A percentile compares a stretch with the other conserved stretches of the same genome.
These are phyloP conservation scores for Neurospora tetraspora DNA, from an alignment of 495 filamentous ascomycete genomes.

Conservation along the genomic window DNA sequence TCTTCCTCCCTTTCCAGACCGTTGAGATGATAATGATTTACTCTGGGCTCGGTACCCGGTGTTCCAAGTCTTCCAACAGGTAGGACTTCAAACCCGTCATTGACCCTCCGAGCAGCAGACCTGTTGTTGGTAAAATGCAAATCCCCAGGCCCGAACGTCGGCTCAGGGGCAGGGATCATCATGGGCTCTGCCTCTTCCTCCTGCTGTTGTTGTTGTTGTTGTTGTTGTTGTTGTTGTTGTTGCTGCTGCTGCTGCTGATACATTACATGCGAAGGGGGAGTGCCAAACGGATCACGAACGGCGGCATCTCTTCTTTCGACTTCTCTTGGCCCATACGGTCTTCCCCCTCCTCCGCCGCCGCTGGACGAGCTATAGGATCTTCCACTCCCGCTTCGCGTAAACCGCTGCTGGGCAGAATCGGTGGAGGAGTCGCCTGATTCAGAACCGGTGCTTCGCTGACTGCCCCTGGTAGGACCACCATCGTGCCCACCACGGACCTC, in stretches of 20 bases:
- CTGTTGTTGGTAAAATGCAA: constrained; percentile 31
- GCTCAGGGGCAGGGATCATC: constrained; percentile 8
- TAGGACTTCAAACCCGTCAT: constrained; percentile 52
- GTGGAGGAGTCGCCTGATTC: constrained; percentile 20
- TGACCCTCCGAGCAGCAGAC: constrained; percentile 42
- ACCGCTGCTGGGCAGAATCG: constrained; percentile 12
- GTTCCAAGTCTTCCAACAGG: constrained; percentile 42
- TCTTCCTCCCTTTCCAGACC: neutral
- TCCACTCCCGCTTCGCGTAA: constrained; percentile 10
- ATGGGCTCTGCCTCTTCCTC: neutral
- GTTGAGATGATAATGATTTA: neutral
- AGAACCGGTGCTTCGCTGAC: constrained; percentile 22
- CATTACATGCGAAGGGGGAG: neutral
- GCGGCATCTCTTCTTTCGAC: neutral
- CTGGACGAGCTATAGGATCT: constrained; percentile 15
- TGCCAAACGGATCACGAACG: constrained; percentile 13
- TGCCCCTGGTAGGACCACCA: neutral
- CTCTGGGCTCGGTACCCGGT: neutral
- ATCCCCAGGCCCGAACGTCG: constrained; percentile 28
- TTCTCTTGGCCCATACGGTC: neutral
- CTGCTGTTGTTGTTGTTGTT: neutral
- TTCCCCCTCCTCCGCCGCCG: neutral
- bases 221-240: neutral
- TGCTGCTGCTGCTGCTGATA: neutral
- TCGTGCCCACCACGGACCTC: neutral